Conservation (phyloP, 305 asterid species). For the Fraxinus velutina region DNA sequence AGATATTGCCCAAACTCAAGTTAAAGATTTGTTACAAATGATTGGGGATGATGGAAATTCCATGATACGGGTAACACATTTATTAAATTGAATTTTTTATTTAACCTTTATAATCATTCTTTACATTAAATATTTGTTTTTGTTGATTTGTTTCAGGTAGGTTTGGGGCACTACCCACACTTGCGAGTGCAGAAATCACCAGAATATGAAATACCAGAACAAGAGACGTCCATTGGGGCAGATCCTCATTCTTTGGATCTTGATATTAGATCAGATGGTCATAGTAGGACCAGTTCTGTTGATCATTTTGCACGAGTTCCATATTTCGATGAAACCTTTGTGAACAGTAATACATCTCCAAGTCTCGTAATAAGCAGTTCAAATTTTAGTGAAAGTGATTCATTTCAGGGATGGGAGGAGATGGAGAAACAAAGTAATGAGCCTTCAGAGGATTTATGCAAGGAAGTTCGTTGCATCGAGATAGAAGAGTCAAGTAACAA, state of each 20-base stretch:
- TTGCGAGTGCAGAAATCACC: conserved; percentile 57
- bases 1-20: conserved; percentile 77
- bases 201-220: conserved; percentile 30
- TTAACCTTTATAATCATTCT: background rate
- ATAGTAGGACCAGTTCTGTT: conserved; percentile 64
- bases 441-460: conserved; percentile 67
- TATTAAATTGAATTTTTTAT: background rate
- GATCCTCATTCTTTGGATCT: conserved; percentile 44
- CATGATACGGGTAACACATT: conserved; percentile 32
- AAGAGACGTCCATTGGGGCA: conserved; percentile 37
- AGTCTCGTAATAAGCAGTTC: conserved; percentile 37
- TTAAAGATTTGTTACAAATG: conserved; percentile 59
- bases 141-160: conserved; percentile 46
- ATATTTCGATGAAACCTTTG: conserved; percentile 46
- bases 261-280: conserved; percentile 48
- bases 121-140: background rate
- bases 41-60: conserved; percentile 48
- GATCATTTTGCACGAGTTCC: conserved; percentile 53
- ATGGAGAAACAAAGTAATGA: conserved; percentile 62
- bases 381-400: conserved; percentile 55
- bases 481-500: conserved; percentile 41
- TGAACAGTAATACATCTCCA: conserved; percentile 30
- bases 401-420: conserved; percentile 72
- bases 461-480: conserved; percentile 80
- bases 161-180: conserved; percentile 58